phyloP scores from a whole-genome alignment of 2,329 filamentous ascomycete species.

The Madurella mycetomatis region DNA sequence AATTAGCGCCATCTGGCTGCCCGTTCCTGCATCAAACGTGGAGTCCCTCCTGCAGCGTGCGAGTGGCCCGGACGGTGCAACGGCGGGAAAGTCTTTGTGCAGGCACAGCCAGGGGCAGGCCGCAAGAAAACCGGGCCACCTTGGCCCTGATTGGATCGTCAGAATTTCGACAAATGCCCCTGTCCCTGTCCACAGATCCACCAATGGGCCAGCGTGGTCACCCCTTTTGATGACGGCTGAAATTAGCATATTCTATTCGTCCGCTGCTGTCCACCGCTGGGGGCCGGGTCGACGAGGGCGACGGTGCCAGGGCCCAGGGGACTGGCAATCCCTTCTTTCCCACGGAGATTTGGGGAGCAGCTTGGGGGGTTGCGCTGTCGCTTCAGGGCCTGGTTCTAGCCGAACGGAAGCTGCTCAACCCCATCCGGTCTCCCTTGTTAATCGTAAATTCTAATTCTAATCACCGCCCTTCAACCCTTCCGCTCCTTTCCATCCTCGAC shows the following conservation, averaged over 20 bases:
- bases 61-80: conserved; percentile 13
- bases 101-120: conserved; percentile 9
- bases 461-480: conserved; percentile 16
- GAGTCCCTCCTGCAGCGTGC: conserved; percentile 6
- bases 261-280: conserved; percentile 9
- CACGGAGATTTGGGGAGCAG: conserved; percentile 26
- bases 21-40: conserved; percentile 23
- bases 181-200: conserved; percentile 12
- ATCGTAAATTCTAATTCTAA: conserved; percentile 21
- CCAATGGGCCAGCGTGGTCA: conserved; percentile 7
- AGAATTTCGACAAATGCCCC: not conserved
- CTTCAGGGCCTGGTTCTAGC: conserved; percentile 13
- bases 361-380: conserved; percentile 10
- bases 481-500: conserved; percentile 17
- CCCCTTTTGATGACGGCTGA: conserved; percentile 27
- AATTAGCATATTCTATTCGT: conserved; percentile 30
- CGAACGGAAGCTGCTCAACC: conserved; percentile 6
- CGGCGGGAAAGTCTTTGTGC: conserved; percentile 9
- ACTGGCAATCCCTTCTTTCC: conserved; percentile 17
- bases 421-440: not conserved
- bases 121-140: conserved; percentile 9
- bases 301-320: conserved; percentile 6
- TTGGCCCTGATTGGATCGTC: conserved; percentile 9
- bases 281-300: conserved; percentile 2
- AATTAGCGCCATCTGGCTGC: conserved; percentile 24